Conservation (phyloP, 1,139 yeast species). For the Pichia sp. region DNA sequence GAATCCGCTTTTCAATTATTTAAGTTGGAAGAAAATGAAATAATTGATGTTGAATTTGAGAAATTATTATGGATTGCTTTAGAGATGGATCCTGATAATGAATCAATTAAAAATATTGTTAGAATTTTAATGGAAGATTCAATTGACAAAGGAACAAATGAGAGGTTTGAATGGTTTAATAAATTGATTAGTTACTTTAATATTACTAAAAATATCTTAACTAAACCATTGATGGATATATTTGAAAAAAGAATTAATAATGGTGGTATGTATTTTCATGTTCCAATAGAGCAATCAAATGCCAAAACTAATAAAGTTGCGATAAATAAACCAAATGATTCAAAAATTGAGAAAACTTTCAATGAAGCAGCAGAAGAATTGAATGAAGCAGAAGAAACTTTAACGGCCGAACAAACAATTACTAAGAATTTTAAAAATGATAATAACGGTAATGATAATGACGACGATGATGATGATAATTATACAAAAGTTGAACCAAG, state of each 20-base stretch:
- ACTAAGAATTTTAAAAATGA: constrained; percentile 12
- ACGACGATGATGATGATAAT: constrained; percentile 9
- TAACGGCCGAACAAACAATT: constrained; percentile 18
- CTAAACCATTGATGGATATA: constrained; percentile 24
- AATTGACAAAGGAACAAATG: constrained; percentile 18
- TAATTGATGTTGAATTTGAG: constrained; percentile 31
- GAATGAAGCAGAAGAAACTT: constrained; percentile 24
- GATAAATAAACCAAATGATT: background rate
- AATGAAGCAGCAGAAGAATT: constrained; percentile 9
- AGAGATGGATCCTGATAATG: constrained; percentile 32
- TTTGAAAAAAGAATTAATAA: constrained; percentile 26
- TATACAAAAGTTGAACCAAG: background rate
- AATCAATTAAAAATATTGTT: constrained; percentile 25
- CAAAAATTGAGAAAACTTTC: background rate
- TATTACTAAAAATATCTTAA: constrained; percentile 31
- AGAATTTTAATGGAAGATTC: constrained; percentile 29
- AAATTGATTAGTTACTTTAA: constrained; percentile 34
- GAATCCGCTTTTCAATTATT: constrained; percentile 35
- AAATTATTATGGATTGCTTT: constrained; percentile 38
- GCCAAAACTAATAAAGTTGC: background rate
- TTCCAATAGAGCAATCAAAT: constrained; percentile 1
- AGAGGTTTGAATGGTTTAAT: constrained; percentile 32
- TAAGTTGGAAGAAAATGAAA: constrained; percentile 28
- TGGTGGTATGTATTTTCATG: constrained; percentile 26
- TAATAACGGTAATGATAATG: constrained; percentile 25